Evolutionary conservation across 2,329 filamentous ascomycete species (phyloP), one percentile per base, ranked within the genome.

Genomic region (Sclerotinia trifoliorum): DNA sequence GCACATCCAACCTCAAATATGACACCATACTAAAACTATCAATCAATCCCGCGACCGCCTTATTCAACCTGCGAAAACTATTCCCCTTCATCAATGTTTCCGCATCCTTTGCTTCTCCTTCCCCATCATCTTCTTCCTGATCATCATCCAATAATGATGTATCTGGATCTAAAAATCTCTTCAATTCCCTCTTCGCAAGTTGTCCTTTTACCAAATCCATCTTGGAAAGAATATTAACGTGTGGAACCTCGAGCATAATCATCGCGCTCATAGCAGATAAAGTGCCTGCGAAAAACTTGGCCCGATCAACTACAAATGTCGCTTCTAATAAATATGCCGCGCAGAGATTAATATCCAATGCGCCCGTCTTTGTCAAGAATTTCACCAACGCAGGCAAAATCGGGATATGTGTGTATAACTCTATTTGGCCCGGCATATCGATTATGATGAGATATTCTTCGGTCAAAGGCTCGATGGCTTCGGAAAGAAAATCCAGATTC

Each of bases 21-120:
- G 92, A 96, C 17, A 99, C 92, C 92, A 99, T 96, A 81, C 93
- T 96, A 81, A 97, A 99, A 79, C 93, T 95, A 79, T 98, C 95
- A 73, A 99, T 97, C 72, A 99, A 82, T 65, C 91, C 88, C 0
- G 92, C 95, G 6, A 99, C 94, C 0, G 94, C 94, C 70, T 88
- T 86, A 78, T 97, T 97, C 73, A 98, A 81, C 74, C 88, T 86
- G 70, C 91, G 86, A 79, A 97, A 98, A 24, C 91, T 91, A 0
- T 87, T 84, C 3, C 94, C 94, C 64, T 86, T 89, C 90, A 97
- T 91, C 69, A 96, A 86, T 70, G 90, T 86, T 68, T 86, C 83
- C 1, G 90, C 86, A 72, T 94, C 87, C 48, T 81, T 81, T 67
- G 80, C 80, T 68, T 86, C 84, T 56, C 85, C 83, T 56, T 82